Conservation (phyloP, 2,329 filamentous ascomycete genomes). For the Ophiostoma triangulosporum region DNA sequence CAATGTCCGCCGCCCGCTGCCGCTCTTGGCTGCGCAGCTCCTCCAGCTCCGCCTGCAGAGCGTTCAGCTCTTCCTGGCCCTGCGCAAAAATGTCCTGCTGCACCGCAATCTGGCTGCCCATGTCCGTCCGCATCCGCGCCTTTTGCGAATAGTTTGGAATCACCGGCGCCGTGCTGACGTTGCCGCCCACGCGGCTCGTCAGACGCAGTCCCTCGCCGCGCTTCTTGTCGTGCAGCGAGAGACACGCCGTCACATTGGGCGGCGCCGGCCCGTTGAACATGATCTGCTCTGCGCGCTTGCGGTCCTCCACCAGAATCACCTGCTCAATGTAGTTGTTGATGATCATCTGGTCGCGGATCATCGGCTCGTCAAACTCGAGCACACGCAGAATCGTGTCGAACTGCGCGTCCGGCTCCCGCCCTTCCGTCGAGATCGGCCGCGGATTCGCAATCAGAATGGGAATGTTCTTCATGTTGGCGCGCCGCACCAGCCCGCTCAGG, state of each 20-base stretch:
- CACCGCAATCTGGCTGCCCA: slow-evolving; percentile 48
- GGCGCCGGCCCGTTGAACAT: slow-evolving; percentile 52
- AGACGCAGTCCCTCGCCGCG: slow-evolving; percentile 48
- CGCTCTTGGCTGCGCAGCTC: slow-evolving; percentile 34
- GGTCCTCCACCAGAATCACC: slow-evolving; percentile 58
- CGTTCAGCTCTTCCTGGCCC: slow-evolving; percentile 39
- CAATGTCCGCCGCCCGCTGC: slow-evolving; percentile 34
- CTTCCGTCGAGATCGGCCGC: slow-evolving; percentile 39
- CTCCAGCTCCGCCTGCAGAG: slow-evolving; percentile 35
- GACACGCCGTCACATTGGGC: slow-evolving; percentile 58
- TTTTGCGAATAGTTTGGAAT: slow-evolving; percentile 33
- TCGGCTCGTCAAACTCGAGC: slow-evolving; percentile 66
- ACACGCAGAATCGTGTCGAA: slow-evolving; percentile 70
- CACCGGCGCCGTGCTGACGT: slow-evolving; percentile 23
- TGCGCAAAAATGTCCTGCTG: slow-evolving; percentile 37
- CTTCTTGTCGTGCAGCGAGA: slow-evolving; percentile 51
- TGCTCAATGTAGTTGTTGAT: slow-evolving; percentile 78
- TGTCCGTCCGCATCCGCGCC: slow-evolving; percentile 70
- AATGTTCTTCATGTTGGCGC: slow-evolving; percentile 31
- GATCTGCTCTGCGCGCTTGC: slow-evolving; percentile 51
- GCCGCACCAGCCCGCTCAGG: slow-evolving; percentile 52
- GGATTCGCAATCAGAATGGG: slow-evolving; percentile 53
- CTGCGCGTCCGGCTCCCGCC: slow-evolving; percentile 58
- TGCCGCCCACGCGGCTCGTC: slow-evolving; percentile 27
- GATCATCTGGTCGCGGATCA: slow-evolving; percentile 69